Conservation (phyloP, 148 eudicot genomes). For the Bassia scoparia region DNA sequence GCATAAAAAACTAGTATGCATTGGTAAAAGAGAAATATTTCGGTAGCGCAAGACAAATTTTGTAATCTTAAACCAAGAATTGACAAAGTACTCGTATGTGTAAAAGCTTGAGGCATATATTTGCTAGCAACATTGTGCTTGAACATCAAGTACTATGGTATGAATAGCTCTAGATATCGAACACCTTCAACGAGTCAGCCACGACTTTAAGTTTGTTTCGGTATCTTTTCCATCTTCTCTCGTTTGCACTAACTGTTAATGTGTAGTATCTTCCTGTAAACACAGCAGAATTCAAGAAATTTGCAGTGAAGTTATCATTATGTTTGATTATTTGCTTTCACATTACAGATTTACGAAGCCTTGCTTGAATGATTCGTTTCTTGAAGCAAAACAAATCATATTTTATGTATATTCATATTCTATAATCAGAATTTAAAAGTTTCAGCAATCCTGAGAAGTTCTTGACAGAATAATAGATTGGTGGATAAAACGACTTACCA, state of each 20-base stretch:
- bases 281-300: neutral
- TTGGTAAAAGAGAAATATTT: no score
- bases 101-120: neutral
- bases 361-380: no score
- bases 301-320: neutral
- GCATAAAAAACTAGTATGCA: no score
- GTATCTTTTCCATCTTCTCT: slow-evolving; percentile 69
- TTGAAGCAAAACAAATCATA: no score
- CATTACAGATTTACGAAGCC: no score
- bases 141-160: neutral
- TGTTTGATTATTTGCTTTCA: neutral
- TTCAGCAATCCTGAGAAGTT: no score
- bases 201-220: slow-evolving; percentile 78
- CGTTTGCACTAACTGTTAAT: slow-evolving; percentile 74
- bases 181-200: slow-evolving; percentile 77
- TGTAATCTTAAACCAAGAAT: no score
- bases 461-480: no score
- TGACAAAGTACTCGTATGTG: neutral
- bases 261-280: slow-evolving; percentile 76
- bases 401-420: no score
- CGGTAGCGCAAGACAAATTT: no score
- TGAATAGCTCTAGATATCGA: slow-evolving; percentile 42
- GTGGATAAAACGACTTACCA: slow-evolving; percentile 38
- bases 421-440: neutral
- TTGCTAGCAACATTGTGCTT: neutral